Base-by-base conservation (phyloP, 2,329 filamentous ascomycete species). In the Aspergillus sclerotialis region DNA sequence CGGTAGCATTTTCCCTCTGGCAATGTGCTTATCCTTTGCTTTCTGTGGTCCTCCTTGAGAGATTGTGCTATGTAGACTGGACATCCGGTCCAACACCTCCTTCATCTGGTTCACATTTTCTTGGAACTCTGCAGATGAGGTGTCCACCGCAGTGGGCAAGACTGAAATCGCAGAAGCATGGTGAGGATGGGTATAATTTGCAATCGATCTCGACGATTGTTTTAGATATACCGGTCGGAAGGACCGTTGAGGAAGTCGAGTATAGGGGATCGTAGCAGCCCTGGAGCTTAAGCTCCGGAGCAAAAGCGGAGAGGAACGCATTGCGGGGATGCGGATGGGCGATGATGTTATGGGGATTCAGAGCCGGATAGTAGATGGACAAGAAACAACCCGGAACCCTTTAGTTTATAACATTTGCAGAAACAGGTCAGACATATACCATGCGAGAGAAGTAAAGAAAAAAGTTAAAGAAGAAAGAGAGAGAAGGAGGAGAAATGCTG, bases 1-100 rank as follows among this genome's bases (percentile, higher is more conserved):
- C 2, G 89, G 87, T 37, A 98, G 73, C 88, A 96, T 94, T 73
- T 96, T 96, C 44, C 86, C 85, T 49, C 89, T 73, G 21, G 81
- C 77, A 14, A 93, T 64, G 56, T 96, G 90, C 68, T 95, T 95
- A 44, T 90, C 79, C 39, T 84, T 73, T 4, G 90, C 85, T 60
- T 92, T 92, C 38, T 80, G 74, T 1, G 85, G 67, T 0, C 92
- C 92, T 34, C 90, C 90, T 44, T 76, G 72, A 32, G 86, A 76
- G 37, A 86, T 82, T 46, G 73, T 78, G 30, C 70, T 65, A 38
- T 90, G 86, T 38, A 96, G 70, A 34, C 71, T 68, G 39, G 80
- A 73, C 51, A 96, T 72, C 13, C 73, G 74, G 36, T 69, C 67
- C 54, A 86, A 79, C 35, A 88, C 75, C 48, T 84, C 77, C 40